phyloP scores from a whole-genome alignment of 2,329 filamentous ascomycete genomes.

The Aspergillus ustus region DNA sequence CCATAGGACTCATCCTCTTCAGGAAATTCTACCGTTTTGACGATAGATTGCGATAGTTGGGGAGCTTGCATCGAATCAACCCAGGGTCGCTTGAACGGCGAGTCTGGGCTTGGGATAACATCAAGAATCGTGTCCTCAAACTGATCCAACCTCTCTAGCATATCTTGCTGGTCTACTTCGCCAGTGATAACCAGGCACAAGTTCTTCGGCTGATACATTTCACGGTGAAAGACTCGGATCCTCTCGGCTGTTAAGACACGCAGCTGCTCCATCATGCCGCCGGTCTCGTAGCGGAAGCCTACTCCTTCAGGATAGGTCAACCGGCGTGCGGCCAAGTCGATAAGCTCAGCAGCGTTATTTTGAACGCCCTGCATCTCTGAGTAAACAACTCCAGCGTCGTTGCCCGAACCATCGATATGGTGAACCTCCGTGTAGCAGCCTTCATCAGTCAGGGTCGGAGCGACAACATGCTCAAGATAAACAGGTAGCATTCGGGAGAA shows the following conservation, averaged over 20 bases:
- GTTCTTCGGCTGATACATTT: constrained; percentile 98
- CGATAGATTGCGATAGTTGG: constrained; percentile 69
- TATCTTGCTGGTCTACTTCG: constrained; percentile 79
- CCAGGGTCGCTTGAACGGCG: constrained; percentile 86
- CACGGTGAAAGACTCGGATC: constrained; percentile 90
- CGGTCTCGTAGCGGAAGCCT: constrained; percentile 97
- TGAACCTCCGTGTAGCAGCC: constrained; percentile 95
- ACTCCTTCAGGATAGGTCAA: constrained; percentile 85
- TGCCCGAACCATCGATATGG: constrained; percentile 89
- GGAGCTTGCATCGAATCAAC: constrained; percentile 82
- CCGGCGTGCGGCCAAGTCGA: constrained; percentile 80
- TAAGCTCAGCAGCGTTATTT: constrained; percentile 81
- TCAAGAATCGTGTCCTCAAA: constrained; percentile 88
- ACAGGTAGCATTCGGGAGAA: constrained; percentile 94
- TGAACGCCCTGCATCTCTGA: constrained; percentile 98
- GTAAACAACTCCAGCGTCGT: constrained; percentile 96
- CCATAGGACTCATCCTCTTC: constrained; percentile 95
- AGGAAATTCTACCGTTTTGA: constrained; percentile 86
- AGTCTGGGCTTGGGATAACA: constrained; percentile 74
- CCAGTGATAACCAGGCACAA: constrained; percentile 90
- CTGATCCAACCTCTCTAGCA: constrained; percentile 79
- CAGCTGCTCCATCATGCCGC: constrained; percentile 91
- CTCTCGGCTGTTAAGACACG: constrained; percentile 83
- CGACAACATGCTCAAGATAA: constrained; percentile 90
- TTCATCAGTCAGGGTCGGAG: constrained; percentile 90